Conservation (phyloP, 2,329 filamentous ascomycete genomes). For the Penicillium sp. region DNA sequence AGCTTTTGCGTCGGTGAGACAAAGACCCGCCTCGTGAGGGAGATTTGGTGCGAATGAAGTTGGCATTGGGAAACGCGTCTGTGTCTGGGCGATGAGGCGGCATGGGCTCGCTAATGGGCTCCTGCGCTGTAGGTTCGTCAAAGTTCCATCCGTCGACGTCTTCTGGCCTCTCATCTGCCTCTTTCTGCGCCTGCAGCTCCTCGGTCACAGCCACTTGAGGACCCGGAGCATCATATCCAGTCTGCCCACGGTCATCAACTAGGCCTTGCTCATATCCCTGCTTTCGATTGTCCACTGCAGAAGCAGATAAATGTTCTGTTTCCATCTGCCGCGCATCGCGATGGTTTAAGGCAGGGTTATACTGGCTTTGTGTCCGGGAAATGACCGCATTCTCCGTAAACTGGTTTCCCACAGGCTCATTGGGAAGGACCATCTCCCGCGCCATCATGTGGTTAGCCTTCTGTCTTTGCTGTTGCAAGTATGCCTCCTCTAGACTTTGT, state of each 20-base stretch:
- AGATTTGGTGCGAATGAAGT: conserved; percentile 70
- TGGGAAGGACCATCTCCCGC: conserved; percentile 51
- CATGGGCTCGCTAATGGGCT: conserved; percentile 38
- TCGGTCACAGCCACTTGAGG: conserved; percentile 46
- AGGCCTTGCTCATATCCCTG: conserved; percentile 39
- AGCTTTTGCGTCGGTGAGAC: conserved; percentile 74
- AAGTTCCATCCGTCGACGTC: conserved; percentile 87
- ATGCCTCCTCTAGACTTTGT: conserved; percentile 55
- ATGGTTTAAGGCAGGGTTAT: conserved; percentile 36
- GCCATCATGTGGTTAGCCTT: conserved; percentile 42
- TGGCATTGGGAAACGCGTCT: conserved; percentile 78
- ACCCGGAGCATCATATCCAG: conserved; percentile 55
- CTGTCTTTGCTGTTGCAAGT: conserved; percentile 52
- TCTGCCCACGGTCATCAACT: conserved; percentile 52
- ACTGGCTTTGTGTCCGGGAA: conserved; percentile 39
- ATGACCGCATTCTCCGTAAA: conserved; percentile 39
- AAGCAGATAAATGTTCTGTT: conserved; percentile 46
- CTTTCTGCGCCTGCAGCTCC: conserved; percentile 43
- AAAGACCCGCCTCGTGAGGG: conserved; percentile 60
- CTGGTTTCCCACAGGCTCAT: conserved; percentile 52
- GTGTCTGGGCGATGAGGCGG: conserved; percentile 68
- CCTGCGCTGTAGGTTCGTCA: conserved; percentile 63
- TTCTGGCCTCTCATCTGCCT: conserved; percentile 40
- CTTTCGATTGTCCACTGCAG: conserved; percentile 50
- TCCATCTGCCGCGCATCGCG: conserved; percentile 41